A percentile compares a stretch with the other conserved stretches of the same genome.
These are phyloP conservation scores for Cryphonectria carpinicola DNA, from an alignment of 2,329 filamentous ascomycete species.

Conservation along the genomic window DNA sequence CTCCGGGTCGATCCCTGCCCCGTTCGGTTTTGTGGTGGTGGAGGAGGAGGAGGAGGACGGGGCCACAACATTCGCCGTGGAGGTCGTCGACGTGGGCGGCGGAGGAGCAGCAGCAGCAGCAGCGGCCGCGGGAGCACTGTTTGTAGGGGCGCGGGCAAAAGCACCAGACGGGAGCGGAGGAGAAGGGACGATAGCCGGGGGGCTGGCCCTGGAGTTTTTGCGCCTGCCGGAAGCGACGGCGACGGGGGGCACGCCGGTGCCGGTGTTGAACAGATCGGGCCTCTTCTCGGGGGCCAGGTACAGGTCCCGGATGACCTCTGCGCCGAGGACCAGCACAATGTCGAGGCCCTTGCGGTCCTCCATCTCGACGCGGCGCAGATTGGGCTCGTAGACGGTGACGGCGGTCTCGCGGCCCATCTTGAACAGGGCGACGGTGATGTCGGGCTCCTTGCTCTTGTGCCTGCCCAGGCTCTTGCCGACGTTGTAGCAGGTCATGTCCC, in stretches of 20 bases:
- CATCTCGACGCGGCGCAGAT: conserved; percentile 85
- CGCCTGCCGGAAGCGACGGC: conserved; percentile 37
- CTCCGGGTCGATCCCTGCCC: conserved; percentile 66
- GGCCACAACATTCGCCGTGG: conserved; percentile 52
- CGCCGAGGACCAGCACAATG: conserved; percentile 70
- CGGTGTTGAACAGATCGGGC: conserved; percentile 79
- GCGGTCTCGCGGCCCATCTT: conserved; percentile 65
- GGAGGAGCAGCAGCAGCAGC: conserved; percentile 25
- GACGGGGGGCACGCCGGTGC: conserved; percentile 42
- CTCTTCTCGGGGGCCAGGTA: conserved; percentile 60
- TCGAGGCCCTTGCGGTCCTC: conserved; percentile 95
- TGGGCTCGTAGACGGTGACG: conserved; percentile 90
- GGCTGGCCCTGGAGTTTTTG: conserved; percentile 50
- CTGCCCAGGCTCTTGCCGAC: conserved; percentile 75
- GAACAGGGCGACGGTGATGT: conserved; percentile 93
- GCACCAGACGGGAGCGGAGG: conserved; percentile 47
- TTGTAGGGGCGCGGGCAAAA: conserved; percentile 37
- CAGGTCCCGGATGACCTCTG: conserved; percentile 68
- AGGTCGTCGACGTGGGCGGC: conserved; percentile 47
- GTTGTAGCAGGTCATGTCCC: conserved; percentile 87
- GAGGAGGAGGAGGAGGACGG: conserved; percentile 28
- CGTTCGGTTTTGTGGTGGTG: conserved; percentile 32
- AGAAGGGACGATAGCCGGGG: conserved; percentile 31
- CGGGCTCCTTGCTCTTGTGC: conserved; percentile 86
- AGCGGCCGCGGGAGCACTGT: conserved; percentile 35